A percentile compares a stretch with the other conserved stretches of the same genome.
Conservation (phyloP, 2,329 filamentous ascomycete genomes). For the Colletotrichum phormii region DNA sequence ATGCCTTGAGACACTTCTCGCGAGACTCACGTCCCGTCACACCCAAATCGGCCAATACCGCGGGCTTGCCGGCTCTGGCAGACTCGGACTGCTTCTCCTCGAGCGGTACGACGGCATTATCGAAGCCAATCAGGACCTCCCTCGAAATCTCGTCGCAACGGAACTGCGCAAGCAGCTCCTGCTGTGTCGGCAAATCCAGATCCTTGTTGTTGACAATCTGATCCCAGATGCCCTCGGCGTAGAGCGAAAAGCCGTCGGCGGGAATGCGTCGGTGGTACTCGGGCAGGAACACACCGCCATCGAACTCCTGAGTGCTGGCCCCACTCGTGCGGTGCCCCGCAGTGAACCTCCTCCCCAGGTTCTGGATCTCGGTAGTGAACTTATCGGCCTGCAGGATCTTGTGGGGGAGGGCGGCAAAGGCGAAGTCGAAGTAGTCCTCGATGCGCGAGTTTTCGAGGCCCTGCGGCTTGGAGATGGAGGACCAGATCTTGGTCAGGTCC, state of each 20-base stretch:
- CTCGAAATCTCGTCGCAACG: conserved; percentile 96
- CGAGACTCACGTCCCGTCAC: conserved; percentile 78
- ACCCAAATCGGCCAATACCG: conserved; percentile 82
- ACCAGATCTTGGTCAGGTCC: conserved; percentile 93
- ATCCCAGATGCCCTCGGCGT: conserved; percentile 95
- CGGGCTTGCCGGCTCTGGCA: conserved; percentile 76
- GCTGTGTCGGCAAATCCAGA: conserved; percentile 93
- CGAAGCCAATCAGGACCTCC: conserved; percentile 87
- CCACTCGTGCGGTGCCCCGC: conserved; percentile 81
- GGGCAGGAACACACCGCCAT: conserved; percentile 87
- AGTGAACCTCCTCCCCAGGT: conserved; percentile 83
- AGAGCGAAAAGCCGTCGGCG: conserved; percentile 94
- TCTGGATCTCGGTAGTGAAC: conserved; percentile 83
- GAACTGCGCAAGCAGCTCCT: conserved; percentile 96
- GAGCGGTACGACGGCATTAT: conserved; percentile 82
- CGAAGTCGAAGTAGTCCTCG: conserved; percentile 98
- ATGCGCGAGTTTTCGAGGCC: conserved; percentile 91
- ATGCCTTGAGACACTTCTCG: conserved; percentile 80
- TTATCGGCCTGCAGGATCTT: conserved; percentile 96
- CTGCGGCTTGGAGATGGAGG: conserved; percentile 88
- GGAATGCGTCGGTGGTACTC: conserved; percentile 97
- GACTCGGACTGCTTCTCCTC: conserved; percentile 88
- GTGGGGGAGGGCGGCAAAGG: conserved; percentile 94
- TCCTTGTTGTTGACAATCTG: conserved; percentile 99
- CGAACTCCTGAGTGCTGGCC: conserved; percentile 73